Evolutionary conservation across 345 rosid species (phyloP).

Genomic region (Murraya paniculata): DNA sequence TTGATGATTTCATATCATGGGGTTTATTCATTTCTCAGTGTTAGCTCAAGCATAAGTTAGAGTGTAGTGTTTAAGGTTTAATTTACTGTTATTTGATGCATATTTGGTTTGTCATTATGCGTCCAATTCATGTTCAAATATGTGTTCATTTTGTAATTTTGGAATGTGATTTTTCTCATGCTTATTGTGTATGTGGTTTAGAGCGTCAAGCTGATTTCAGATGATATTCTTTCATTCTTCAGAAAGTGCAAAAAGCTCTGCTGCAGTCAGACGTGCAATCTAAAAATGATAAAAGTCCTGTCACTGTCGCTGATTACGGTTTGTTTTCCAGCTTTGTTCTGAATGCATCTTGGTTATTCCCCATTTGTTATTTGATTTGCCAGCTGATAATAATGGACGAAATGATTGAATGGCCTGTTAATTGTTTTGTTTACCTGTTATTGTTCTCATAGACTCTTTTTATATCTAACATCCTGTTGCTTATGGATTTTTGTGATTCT

Average conservation of each 20-base stretch:
- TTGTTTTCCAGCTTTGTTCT: conserved; percentile 20
- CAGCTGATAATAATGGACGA: neutral
- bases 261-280: conserved; percentile 89
- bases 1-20: neutral
- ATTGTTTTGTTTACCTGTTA: neutral
- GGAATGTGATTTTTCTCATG: neutral
- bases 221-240: conserved; percentile 24
- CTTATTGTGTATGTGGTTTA: neutral
- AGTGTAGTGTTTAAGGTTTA: neutral
- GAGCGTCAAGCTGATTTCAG: conserved; percentile 7
- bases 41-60: neutral
- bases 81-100: neutral
- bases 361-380: neutral
- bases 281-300: conserved; percentile 87
- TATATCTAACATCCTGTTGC: neutral
- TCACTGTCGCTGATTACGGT: conserved; percentile 98
- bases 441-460: neutral
- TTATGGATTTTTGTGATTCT: conserved; percentile 6
- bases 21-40: neutral
- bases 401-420: neutral
- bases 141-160: neutral
- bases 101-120: neutral
- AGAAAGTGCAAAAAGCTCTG: conserved; percentile 84
- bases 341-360: neutral
- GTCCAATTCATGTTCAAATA: neutral